A percentile compares a stretch with the other conserved stretches of the same genome.
These are phyloP conservation scores for Clonostachys sp. DNA, from an alignment of 2,329 filamentous ascomycete genomes.

Conservation along the genomic window DNA sequence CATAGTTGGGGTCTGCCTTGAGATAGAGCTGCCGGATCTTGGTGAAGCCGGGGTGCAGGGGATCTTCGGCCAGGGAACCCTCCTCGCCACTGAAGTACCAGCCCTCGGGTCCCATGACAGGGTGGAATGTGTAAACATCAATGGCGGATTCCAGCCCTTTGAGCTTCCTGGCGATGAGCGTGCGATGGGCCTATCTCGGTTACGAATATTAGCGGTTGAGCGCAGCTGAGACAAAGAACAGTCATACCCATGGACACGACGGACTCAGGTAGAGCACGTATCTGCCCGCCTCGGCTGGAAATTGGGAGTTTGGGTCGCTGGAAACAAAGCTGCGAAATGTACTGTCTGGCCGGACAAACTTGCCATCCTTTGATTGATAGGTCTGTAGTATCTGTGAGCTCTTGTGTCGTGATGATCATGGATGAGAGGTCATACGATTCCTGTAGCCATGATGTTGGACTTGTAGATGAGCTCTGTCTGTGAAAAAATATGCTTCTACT, in stretches of 20 bases:
- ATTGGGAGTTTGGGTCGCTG: conserved; percentile 40
- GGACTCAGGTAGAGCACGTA: conserved; percentile 59
- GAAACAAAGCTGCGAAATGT: conserved; percentile 53
- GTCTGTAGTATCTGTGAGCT: too few species aligned
- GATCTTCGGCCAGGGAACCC: conserved; percentile 46
- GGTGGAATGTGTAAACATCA: conserved; percentile 63
- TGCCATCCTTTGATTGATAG: conserved; percentile 29
- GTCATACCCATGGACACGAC: conserved; percentile 57
- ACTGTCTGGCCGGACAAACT: conserved; percentile 47
- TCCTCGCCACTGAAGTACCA: conserved; percentile 45
- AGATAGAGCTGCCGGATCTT: conserved; percentile 70
- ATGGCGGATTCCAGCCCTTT: conserved; percentile 71
- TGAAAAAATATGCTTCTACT: too few species aligned
- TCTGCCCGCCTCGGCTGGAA: conserved; percentile 53
- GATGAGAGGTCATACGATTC: too few species aligned
- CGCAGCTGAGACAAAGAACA: not conserved
- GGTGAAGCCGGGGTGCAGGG: conserved; percentile 56
- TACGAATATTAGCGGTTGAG: too few species aligned
- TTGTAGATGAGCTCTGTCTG: too few species aligned
- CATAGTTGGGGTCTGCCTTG: conserved; percentile 60
- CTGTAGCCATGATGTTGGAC: too few species aligned
- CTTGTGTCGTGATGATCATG: too few species aligned
- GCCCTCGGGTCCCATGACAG: conserved; percentile 56
- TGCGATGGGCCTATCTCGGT: conserved; percentile 56
- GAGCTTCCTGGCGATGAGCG: conserved; percentile 66